Base-by-base conservation (phyloP, 179 eudicot genomes). In the Beta corolliflora region DNA sequence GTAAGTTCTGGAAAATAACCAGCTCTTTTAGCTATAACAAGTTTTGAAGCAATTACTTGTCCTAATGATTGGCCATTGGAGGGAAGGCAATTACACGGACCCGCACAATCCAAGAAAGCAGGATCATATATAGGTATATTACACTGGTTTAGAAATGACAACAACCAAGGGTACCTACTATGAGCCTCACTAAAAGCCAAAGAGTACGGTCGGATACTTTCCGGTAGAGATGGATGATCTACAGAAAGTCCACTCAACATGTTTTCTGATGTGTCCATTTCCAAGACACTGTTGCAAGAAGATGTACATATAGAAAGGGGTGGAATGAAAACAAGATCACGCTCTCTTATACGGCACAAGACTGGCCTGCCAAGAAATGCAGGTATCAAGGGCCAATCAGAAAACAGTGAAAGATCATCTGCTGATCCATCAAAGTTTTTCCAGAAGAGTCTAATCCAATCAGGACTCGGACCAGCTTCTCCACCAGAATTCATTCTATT, bases 311-410 rank as follows among this genome's bases (percentile, higher is more conserved):
- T 64, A 63, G 89, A 46, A 16, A 83, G 84, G 5, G 98, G 95
- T 71, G 98, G 97, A 85, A 97, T 79, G 84, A 97, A 97, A 75
- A 97, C 89, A 83, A 94, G 92, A 77, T 87, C 89, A 16, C 97
- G 91, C 76, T 93, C 97, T 87, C 91, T 92, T 74, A 97, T 89
- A 79, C 99, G 99, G 80, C 99, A 97, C 75, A 97, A 86, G 83
- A 97, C 87, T 71, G 91, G 92, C 83, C 99, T 93, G 75, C 99
- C 99, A 86, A 97, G 93, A 84, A 93, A 92, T 88, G 98, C 97
- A 74, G 99, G 99, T 85, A 97, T 90, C 79, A 97, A 86, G 71
- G 99, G 99, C 99, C 99, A 97, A 74, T 94, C 98, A 77, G 97
- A 88, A 84, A 97, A 93, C 63, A 92, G 91, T 71, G 91, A 81